phyloP scores from a whole-genome alignment of 805 yeast species.

The Henningerozyma blattae region DNA sequence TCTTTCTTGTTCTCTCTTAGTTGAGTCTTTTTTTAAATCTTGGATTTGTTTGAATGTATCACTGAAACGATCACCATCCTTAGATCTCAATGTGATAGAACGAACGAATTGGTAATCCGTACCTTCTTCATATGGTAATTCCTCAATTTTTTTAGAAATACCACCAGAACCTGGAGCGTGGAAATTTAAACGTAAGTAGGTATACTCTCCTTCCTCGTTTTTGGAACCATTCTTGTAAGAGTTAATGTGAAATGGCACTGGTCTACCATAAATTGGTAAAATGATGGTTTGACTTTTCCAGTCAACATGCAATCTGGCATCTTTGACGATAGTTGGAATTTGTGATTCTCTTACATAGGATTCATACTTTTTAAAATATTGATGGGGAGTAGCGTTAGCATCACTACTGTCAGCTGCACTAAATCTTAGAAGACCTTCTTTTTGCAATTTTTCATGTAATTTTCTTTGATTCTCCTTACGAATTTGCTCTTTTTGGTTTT shows the following conservation, averaged over 20 bases:
- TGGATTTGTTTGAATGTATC: conserved; percentile 83
- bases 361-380: conserved; percentile 77
- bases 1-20: conserved; percentile 80
- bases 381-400: conserved; percentile 34
- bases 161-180: conserved; percentile 83
- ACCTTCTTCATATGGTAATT: conserved; percentile 82
- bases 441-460: conserved; percentile 73
- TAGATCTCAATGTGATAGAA: conserved; percentile 76
- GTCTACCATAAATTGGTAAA: conserved; percentile 87
- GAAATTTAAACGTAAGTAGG: conserved; percentile 81
- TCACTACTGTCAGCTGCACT: conserved; percentile 67
- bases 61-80: conserved; percentile 81
- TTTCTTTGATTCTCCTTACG: conserved; percentile 74
- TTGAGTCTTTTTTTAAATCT: conserved; percentile 84
- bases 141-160: conserved; percentile 53
- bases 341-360: conserved; percentile 90
- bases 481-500: conserved; percentile 60
- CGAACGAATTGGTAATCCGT: conserved; percentile 79
- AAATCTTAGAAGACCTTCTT: conserved; percentile 74
- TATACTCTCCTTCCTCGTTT: conserved; percentile 91
- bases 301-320: conserved; percentile 79
- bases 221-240: conserved; percentile 90
- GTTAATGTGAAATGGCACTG: conserved; percentile 95
- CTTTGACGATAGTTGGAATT: conserved; percentile 73
- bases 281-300: conserved; percentile 78